Percentiles rank a stretch among this genome's conserved stretches.
phyloP scores from a whole-genome alignment of 2,329 filamentous ascomycete genomes.

The Gremmenia infestans region DNA sequence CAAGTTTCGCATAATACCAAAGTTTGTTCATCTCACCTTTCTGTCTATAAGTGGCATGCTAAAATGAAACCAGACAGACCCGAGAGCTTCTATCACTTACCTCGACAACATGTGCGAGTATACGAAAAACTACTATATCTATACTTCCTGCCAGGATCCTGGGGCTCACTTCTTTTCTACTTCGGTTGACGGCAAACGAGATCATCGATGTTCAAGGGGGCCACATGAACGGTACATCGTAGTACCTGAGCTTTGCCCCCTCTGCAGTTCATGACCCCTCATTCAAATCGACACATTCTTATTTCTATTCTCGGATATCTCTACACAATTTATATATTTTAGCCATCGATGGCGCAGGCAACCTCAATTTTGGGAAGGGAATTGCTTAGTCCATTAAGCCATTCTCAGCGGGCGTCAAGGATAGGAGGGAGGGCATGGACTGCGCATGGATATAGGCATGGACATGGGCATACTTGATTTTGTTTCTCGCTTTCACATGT shows the following conservation, averaged over 20 bases:
- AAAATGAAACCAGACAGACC: background rate
- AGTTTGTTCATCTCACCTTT: background rate
- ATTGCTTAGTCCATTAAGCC: conserved; percentile 3
- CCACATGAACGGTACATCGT: conserved; percentile 74
- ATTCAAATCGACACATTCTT: conserved; percentile 1
- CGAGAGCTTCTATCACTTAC: background rate
- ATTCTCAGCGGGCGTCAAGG: conserved; percentile 19
- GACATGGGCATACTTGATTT: background rate
- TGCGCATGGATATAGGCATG: background rate
- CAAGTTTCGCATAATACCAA: background rate
- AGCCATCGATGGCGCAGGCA: background rate
- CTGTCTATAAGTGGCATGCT: background rate
- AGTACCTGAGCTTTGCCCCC: conserved; percentile 56
- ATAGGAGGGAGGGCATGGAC: background rate
- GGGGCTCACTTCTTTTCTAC: conserved; percentile 67
- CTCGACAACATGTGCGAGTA: conserved; percentile 49
- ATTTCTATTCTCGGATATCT: background rate
- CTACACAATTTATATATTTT: background rate
- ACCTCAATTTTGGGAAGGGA: conserved; percentile 2
- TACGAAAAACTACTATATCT: conserved; percentile 74
- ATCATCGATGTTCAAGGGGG: conserved; percentile 53
- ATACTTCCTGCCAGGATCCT: conserved; percentile 64
- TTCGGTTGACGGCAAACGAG: conserved; percentile 59
- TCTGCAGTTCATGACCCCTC: conserved; percentile 35
- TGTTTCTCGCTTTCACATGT: conserved; percentile 7